Percentiles rank a stretch among this genome's conserved stretches.
phyloP scores from a whole-genome alignment of 192 early-diverging fungal genomes.

The Geranomyces variabilis region DNA sequence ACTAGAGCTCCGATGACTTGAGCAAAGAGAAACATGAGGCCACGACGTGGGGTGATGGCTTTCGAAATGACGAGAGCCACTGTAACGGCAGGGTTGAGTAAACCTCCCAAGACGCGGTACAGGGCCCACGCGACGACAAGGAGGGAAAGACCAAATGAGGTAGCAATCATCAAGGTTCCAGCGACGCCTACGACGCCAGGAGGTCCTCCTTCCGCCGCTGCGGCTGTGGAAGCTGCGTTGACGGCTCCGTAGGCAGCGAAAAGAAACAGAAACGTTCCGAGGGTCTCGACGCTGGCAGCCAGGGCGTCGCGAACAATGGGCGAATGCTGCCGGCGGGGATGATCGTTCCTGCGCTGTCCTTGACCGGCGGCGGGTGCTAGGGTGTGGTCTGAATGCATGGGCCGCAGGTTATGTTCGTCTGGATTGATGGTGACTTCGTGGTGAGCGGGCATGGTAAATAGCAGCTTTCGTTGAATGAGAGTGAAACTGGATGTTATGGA shows the following conservation, averaged over 20 bases:
- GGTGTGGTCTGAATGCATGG: neutral
- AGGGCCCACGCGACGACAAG: constrained; percentile 6
- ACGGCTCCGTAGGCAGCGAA: constrained; percentile 30
- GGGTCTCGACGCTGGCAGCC: constrained; percentile 15
- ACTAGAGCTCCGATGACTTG: constrained; percentile 63
- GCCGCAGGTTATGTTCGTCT: neutral
- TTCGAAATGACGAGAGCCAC: constrained; percentile 59
- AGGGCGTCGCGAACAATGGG: constrained; percentile 1
- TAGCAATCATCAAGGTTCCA: neutral
- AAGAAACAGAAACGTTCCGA: constrained; percentile 37
- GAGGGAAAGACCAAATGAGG: neutral
- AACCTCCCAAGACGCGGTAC: constrained; percentile 61
- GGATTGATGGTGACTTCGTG: constrained; percentile 9
- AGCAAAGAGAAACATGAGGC: constrained; percentile 57
- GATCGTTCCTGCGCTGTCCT: neutral
- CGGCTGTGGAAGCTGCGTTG: constrained; percentile 12
- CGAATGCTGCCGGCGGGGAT: neutral
- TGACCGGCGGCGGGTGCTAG: neutral
- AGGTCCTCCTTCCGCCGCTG: neutral
- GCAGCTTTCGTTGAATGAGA: constrained; percentile 1
- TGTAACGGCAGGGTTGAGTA: constrained; percentile 70
- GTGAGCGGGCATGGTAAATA: neutral
- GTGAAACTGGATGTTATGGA: neutral
- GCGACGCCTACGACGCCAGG: neutral
- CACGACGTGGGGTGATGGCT: constrained; percentile 46